Evolutionary conservation across 352 stramenopile genomes (phyloP), one percentile per base, ranked within the genome.

Genomic region (Globisporangium radiosum): DNA sequence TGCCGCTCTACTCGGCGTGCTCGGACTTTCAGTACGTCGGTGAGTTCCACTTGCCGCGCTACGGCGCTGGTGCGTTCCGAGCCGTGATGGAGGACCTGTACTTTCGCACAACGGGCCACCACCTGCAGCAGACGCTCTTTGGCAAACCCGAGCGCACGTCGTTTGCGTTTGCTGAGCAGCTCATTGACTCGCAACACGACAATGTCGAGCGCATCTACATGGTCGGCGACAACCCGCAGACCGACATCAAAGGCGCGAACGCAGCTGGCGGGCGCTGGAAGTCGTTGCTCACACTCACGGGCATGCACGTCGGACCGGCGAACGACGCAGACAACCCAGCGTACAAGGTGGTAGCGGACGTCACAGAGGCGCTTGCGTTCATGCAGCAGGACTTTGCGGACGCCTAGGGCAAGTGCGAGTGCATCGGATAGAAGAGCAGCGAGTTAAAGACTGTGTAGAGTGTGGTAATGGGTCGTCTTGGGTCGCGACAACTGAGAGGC

Each of bases 1-100:
- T 66, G 25, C 82, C 83, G 37, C 65, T 94, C 38, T 94, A 92
- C 68, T 94, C 83, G 54, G 81, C 85, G 56, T 94, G 85, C 74
- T 91, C 81, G 5, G 85, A 94, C 52, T 94, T 94, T 65, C 83
- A 94, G 64, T 94, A 94, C 60, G 83, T 94, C 11, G 82, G 85
- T 11, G 85, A 92, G 54, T 91, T 91, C 65, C 82, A 94, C 58
- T 65, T 91, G 51, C 85, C 85, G 19, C 80, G 85, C 17, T 94
- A 88, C 62, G 85, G 85, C 15, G 85, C 85, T 10, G 85, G 85
- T 17, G 85, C 85, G 5, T 94, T 94, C 68, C 81, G 86, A 14
- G 80, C 85, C 0, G 73, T 92, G 11, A 66, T 94, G 60, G 84
- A 93, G 17, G 45, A 57, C 56, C 55, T 94, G 33, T 94, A 90